Conservation (phyloP, 352 stramenopile species). For the Phytopythium chamaehyphon region DNA sequence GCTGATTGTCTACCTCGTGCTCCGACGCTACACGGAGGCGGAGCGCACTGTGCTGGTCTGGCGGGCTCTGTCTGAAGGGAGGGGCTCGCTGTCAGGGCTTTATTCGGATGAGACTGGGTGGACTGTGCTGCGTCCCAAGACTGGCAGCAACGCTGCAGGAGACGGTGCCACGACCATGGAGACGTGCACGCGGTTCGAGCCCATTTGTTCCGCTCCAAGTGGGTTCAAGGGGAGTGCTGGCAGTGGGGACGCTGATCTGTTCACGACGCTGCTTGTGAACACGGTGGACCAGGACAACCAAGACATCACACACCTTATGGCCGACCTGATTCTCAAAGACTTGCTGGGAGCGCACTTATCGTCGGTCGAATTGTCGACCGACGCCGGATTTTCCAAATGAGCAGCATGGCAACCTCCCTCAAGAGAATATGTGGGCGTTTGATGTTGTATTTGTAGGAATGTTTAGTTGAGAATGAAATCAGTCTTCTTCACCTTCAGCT, state of each 20-base stretch:
- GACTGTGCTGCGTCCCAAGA: slow-evolving; percentile 9
- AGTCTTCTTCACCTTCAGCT: no score
- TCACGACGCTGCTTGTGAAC: slow-evolving; percentile 7
- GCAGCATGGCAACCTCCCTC: no score
- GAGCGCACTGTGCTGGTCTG: slow-evolving; percentile 45
- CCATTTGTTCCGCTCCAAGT: background rate
- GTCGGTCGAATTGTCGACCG: background rate
- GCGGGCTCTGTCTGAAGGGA: slow-evolving; percentile 31
- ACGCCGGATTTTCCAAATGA: background rate
- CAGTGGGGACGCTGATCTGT: slow-evolving; percentile 3
- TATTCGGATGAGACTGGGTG: slow-evolving; percentile 52
- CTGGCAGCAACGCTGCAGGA: slow-evolving; percentile 3
- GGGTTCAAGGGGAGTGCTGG: background rate
- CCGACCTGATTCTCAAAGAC: slow-evolving; percentile 8
- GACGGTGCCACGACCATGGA: slow-evolving; percentile 6
- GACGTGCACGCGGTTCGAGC: slow-evolving; percentile 8
- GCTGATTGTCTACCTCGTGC: slow-evolving; percentile 13
- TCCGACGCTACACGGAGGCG: slow-evolving; percentile 26
- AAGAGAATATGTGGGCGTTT: no score
- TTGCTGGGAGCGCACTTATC: slow-evolving; percentile 5
- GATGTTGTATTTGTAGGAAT: no score
- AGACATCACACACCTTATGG: slow-evolving; percentile 9
- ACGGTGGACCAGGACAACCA: slow-evolving; percentile 8
- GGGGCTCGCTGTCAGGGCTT: slow-evolving; percentile 25
- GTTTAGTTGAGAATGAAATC: no score